These are phyloP conservation scores for Globisporangium cylindrosporum DNA, from an alignment of 352 stramenopile species.

Conservation along the genomic window DNA sequence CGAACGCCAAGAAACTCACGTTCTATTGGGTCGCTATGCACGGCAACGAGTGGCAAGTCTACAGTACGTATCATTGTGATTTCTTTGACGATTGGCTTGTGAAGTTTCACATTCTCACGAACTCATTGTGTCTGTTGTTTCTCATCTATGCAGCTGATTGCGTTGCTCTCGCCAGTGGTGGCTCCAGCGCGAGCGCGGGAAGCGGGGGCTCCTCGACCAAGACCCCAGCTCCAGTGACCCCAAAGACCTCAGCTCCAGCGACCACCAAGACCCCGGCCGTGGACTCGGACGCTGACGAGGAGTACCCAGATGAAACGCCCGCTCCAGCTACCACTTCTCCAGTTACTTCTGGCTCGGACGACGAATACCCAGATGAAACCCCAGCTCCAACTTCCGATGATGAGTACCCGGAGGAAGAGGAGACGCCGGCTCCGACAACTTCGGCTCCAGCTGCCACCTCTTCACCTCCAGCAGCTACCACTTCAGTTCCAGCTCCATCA, in stretches of 20 bases:
- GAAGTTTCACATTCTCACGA: too few relatives aligned
- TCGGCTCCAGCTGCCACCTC: background rate
- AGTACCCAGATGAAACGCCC: background rate
- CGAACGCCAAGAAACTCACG: slow-evolving; percentile 33
- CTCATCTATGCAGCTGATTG: slow-evolving; percentile 22
- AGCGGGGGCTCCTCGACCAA: background rate
- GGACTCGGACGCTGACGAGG: slow-evolving; percentile 2
- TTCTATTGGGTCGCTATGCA: slow-evolving; percentile 61
- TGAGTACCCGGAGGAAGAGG: too few relatives aligned
- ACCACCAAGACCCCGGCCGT: background rate
- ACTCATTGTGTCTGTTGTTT: background rate
- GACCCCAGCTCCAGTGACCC: background rate
- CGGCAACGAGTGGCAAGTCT: slow-evolving; percentile 51
- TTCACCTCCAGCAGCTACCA: background rate
- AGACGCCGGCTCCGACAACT: background rate
- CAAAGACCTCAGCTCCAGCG: slow-evolving; percentile 3
- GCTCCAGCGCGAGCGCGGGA: background rate
- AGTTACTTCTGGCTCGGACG: background rate
- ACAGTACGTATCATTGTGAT: slow-evolving; percentile 21
- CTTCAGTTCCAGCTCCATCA: background rate
- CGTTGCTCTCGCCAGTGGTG: slow-evolving; percentile 8
- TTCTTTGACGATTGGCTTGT: background rate
- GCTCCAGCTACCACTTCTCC: background rate
- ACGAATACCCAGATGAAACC: background rate
- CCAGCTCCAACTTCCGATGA: background rate